Percentiles rank a stretch among this genome's conserved stretches.
phyloP scores from a whole-genome alignment of 495 filamentous ascomycete genomes.

The Trichocladium antarcticum region DNA sequence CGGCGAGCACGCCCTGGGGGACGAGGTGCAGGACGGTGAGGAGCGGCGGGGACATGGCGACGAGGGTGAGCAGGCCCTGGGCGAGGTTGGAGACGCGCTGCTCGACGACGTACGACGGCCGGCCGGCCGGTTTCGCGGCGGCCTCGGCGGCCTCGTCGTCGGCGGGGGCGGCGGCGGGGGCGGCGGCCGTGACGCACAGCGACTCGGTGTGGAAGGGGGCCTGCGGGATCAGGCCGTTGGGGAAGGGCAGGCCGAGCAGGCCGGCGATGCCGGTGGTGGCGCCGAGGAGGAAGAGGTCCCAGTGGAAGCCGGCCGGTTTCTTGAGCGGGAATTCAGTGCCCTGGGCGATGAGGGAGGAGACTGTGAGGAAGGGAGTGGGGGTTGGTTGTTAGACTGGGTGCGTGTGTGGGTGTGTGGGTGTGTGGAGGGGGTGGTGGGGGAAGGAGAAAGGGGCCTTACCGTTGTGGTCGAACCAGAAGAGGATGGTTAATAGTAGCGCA shows the following conservation, averaged over 20 bases:
- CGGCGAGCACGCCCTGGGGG: slow-evolving; percentile 77
- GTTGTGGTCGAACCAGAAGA: slow-evolving; percentile 94
- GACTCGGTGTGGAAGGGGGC: slow-evolving; percentile 86
- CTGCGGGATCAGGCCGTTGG: slow-evolving; percentile 87
- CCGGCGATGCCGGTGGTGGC: slow-evolving; percentile 77
- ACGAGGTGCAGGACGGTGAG: slow-evolving; percentile 74
- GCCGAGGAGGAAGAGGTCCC: slow-evolving; percentile 88
- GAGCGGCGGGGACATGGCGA: slow-evolving; percentile 79
- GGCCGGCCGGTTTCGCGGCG: slow-evolving; percentile 47
- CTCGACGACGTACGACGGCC: slow-evolving; percentile 70
- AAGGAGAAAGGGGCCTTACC: slow-evolving; percentile 33
- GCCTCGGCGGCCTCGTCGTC: slow-evolving; percentile 34
- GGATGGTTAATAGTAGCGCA: slow-evolving; percentile 69
- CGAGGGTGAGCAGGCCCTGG: slow-evolving; percentile 72
- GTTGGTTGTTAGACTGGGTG: slow-evolving; percentile 2
- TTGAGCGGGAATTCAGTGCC: slow-evolving; percentile 83
- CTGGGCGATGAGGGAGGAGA: slow-evolving; percentile 81
- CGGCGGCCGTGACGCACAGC: slow-evolving; percentile 60
- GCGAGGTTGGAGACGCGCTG: slow-evolving; percentile 81
- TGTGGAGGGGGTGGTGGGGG: too few species aligned
- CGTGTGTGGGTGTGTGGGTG: too few species aligned
- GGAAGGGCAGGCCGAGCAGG: slow-evolving; percentile 76
- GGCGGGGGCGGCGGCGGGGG: slow-evolving; percentile 19
- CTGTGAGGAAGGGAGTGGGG: slow-evolving; percentile 24
- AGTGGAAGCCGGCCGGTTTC: slow-evolving; percentile 93